Evolutionary conservation across 257 asterid species (phyloP).

Genomic region (Paulownia fortunei): DNA sequence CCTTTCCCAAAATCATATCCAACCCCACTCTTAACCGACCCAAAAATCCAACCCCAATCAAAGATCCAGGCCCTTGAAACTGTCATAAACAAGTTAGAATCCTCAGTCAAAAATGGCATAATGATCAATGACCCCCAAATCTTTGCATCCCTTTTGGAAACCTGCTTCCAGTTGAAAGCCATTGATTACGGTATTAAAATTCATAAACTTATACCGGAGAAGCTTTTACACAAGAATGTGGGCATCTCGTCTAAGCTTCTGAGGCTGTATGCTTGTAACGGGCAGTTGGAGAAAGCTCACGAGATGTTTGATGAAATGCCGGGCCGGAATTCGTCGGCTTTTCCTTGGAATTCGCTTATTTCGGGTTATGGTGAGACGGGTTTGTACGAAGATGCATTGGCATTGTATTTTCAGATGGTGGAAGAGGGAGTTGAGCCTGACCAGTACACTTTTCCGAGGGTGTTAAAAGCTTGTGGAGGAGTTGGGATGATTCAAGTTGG

Average conservation of each 20-base stretch:
- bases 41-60: slow-evolving; percentile 43
- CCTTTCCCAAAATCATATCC: slow-evolving; percentile 58
- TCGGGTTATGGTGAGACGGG: slow-evolving; percentile 74
- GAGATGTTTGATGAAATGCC: slow-evolving; percentile 84
- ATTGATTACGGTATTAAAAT: slow-evolving; percentile 52
- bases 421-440: slow-evolving; percentile 89
- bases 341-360: slow-evolving; percentile 87
- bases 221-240: slow-evolving; percentile 56
- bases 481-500: slow-evolving; percentile 69
- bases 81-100: slow-evolving; percentile 55
- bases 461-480: slow-evolving; percentile 83
- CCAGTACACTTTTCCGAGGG: slow-evolving; percentile 81
- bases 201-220: slow-evolving; percentile 65
- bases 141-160: slow-evolving; percentile 77
- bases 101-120: slow-evolving; percentile 59
- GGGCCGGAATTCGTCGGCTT: slow-evolving; percentile 56
- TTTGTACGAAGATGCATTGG: slow-evolving; percentile 76
- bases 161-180: slow-evolving; percentile 69
- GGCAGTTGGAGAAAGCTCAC: slow-evolving; percentile 71
- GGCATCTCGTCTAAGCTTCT: slow-evolving; percentile 83
- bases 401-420: slow-evolving; percentile 87
- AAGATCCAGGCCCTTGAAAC: slow-evolving; percentile 70
- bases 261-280: slow-evolving; percentile 53
- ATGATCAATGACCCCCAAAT: slow-evolving; percentile 63
- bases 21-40: slow-evolving; percentile 55